These are phyloP conservation scores for Leccinum variicolor DNA, from an alignment of 768 basidiomycete genomes.

Conservation along the genomic window DNA sequence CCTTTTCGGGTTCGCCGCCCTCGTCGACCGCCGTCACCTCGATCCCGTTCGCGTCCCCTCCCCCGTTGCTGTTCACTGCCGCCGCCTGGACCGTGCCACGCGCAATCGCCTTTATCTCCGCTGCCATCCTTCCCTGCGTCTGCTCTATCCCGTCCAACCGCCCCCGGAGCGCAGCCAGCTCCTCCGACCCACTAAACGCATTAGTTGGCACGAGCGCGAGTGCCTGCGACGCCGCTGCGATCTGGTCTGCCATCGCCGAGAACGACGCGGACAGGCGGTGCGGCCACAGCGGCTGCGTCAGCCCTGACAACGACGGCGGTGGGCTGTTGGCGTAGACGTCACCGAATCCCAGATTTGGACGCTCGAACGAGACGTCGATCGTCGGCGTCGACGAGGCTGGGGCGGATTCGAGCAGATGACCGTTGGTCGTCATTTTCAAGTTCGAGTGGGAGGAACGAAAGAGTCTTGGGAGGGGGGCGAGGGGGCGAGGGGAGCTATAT, in stretches of 20 bases:
- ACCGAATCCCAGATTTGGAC: background rate
- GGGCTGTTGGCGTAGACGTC: background rate
- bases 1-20: conserved; percentile 31
- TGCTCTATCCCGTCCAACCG: conserved; percentile 33
- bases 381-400: conserved; percentile 18
- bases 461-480: background rate
- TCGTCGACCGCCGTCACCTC: conserved; percentile 5
- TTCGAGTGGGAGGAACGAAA: background rate
- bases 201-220: conserved; percentile 29
- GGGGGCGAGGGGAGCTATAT: background rate
- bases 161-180: conserved; percentile 18
- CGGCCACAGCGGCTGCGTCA: conserved; percentile 25
- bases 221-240: conserved; percentile 38
- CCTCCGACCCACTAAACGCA: conserved; percentile 17
- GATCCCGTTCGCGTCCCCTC: background rate
- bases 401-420: background rate
- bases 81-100: background rate
- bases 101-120: conserved; percentile 31
- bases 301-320: background rate
- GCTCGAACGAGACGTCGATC: conserved; percentile 17
- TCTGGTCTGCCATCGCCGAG: conserved; percentile 38
- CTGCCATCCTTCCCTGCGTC: conserved; percentile 30
- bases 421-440: background rate
- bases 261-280: conserved; percentile 37
- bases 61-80: background rate